Percentiles rank a stretch among this genome's conserved stretches.
These are phyloP conservation scores for Mucor piriformis DNA, from an alignment of 371 early-diverging fungal species.

Conservation along the genomic window DNA sequence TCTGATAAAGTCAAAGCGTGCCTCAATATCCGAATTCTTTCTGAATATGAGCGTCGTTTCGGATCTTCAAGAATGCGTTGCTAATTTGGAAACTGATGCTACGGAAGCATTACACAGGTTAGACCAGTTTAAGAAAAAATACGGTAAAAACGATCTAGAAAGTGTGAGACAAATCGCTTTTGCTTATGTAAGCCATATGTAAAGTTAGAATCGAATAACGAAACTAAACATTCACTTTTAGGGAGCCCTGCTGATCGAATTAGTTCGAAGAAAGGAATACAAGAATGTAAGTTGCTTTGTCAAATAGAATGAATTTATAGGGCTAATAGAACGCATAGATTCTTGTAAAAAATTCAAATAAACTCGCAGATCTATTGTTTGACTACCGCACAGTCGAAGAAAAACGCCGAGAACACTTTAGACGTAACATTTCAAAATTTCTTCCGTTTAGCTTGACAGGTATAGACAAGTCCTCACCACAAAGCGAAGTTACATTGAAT, in stretches of 20 bases:
- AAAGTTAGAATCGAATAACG: too few relatives aligned
- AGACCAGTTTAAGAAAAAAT: conserved; percentile 28
- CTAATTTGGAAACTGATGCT: conserved; percentile 25
- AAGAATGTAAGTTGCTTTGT: conserved; percentile 49
- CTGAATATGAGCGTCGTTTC: conserved; percentile 44
- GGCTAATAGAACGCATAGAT: too few relatives aligned
- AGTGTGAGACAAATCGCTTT: conserved; percentile 32
- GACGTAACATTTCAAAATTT: conserved; percentile 55
- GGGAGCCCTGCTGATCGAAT: conserved; percentile 73
- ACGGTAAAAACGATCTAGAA: conserved; percentile 26
- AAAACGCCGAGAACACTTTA: conserved; percentile 64
- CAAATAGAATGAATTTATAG: too few relatives aligned
- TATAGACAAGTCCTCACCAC: conserved; percentile 60
- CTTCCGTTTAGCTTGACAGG: conserved; percentile 59
- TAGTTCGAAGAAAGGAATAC: conserved; percentile 75
- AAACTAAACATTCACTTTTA: too few relatives aligned
- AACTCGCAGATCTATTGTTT: conserved; percentile 67
- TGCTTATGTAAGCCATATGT: conserved; percentile 49
- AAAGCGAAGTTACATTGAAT: conserved; percentile 67
- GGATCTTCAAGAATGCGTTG: conserved; percentile 57
- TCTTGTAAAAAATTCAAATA: conserved; percentile 58
- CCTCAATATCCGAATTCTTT: conserved; percentile 41
- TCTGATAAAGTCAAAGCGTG: conserved; percentile 32
- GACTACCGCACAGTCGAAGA: conserved; percentile 64
- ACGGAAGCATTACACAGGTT: conserved; percentile 26